Percentiles rank a stretch among this genome's conserved stretches.
These are phyloP conservation scores for Pyrus hybrid DNA, from an alignment of 331 rosid species.

Conservation along the genomic window DNA sequence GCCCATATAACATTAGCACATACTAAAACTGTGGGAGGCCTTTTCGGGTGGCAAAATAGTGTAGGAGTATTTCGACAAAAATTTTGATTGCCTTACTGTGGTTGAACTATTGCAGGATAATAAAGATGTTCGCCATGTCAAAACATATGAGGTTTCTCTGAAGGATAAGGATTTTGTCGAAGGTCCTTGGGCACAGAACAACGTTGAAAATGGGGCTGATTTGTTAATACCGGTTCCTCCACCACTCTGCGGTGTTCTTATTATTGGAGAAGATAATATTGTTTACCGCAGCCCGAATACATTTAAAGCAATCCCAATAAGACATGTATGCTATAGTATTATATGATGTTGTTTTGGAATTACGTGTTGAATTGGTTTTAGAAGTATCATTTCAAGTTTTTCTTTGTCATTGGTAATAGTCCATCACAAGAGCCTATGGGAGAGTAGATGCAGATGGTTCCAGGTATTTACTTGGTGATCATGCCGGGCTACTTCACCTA, in stretches of 20 bases:
- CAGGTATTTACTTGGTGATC: slow-evolving; percentile 92
- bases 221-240: slow-evolving; percentile 93
- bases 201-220: slow-evolving; percentile 96
- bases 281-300: slow-evolving; percentile 95
- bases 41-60: neutral
- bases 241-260: slow-evolving; percentile 93
- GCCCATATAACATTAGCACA: neutral
- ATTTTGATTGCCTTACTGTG: neutral
- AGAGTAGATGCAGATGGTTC: slow-evolving; percentile 98
- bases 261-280: slow-evolving; percentile 95
- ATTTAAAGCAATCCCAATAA: slow-evolving; percentile 89
- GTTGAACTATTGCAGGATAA: slow-evolving; percentile 59
- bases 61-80: neutral
- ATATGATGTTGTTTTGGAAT: slow-evolving; percentile 1
- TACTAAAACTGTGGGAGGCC: neutral
- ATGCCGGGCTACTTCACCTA: slow-evolving; percentile 81
- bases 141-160: slow-evolving; percentile 93
- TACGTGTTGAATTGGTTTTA: neutral
- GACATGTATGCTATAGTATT: slow-evolving; percentile 51
- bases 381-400: neutral
- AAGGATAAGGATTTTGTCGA: slow-evolving; percentile 96
- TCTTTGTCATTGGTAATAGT: slow-evolving; percentile 27
- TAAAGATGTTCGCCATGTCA: slow-evolving; percentile 95
- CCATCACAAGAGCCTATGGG: slow-evolving; percentile 90
- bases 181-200: slow-evolving; percentile 96